Evolutionary conservation across 2,329 filamentous ascomycete genomes (phyloP), one percentile per base, ranked within the genome.

Genomic region (Ceratocystiopsis sp.): DNA sequence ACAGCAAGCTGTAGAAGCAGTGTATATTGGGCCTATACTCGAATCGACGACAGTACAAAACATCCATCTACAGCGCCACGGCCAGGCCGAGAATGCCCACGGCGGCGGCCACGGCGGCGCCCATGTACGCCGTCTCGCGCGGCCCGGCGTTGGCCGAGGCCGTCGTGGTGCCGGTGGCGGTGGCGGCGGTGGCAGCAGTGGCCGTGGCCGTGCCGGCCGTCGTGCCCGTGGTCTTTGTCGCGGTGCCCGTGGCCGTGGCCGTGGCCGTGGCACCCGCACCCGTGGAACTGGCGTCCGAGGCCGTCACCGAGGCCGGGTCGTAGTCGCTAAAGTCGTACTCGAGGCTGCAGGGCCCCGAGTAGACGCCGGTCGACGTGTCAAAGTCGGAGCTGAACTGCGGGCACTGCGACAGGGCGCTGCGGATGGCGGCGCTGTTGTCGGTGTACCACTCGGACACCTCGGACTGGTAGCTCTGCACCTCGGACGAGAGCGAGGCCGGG

Each of bases 1-100:
- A 74, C 45, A 77, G 73, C 54, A 78, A 76, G 57, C 52, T 78
- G 50, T 78, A 58, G 60, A 19, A 2, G 43, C 8, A 8, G 21
- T 21, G 21, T 4, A 4, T 4, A 8, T 21, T 21, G 21, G 21
- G 8, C 21, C 21, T 21, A 21, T 21, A 21, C 8, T 21, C n/a
- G n/a, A n/a, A n/a, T n/a, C n/a, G n/a, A n/a, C n/a, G n/a, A n/a
- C n/a, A n/a, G n/a, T n/a, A n/a, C n/a, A n/a, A n/a, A n/a, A n/a
- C n/a, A n/a, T n/a, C n/a, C 8, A 21, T 21, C 32, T 41, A 37
- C 46, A 45, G 35, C 12, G 16, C 42, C 38, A 36, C 36, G 21
- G 40, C 42, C 7, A 39, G 38, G 15, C 41, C 38, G 14, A 44
- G 41, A 6, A 44, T 25, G 25, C 41, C 45, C 36, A 18, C 41